These are phyloP conservation scores for Coniochaeta sp. DNA, from an alignment of 2,329 filamentous ascomycete genomes.

Conservation along the genomic window DNA sequence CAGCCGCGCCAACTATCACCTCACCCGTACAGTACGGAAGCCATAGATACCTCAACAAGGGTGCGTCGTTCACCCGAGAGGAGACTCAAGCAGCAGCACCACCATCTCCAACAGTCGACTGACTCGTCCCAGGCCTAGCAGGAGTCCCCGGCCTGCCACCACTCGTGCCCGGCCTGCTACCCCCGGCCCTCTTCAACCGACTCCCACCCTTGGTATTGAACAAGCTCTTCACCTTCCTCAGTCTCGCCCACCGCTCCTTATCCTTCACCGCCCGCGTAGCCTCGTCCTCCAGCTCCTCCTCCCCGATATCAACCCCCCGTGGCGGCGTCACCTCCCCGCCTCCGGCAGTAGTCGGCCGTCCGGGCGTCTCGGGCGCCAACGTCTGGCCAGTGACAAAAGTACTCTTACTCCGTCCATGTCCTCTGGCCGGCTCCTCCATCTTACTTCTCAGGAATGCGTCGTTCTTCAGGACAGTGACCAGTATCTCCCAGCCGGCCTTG, in stretches of 20 bases:
- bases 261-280: constrained; percentile 49
- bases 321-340: constrained; percentile 9
- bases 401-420: constrained; percentile 21
- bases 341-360: constrained; percentile 11
- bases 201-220: constrained; percentile 58
- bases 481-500: constrained; percentile 46
- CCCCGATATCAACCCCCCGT: constrained; percentile 25
- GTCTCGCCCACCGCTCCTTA: constrained; percentile 64
- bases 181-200: constrained; percentile 30
- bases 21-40: neutral
- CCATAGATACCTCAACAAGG: neutral
- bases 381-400: constrained; percentile 10
- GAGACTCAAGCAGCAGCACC: neutral
- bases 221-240: constrained; percentile 63
- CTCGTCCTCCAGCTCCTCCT: constrained; percentile 42
- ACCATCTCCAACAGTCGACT: constrained; percentile 4
- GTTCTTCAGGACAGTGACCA: constrained; percentile 49
- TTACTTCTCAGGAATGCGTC: constrained; percentile 43
- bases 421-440: constrained; percentile 10
- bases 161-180: constrained; percentile 12
- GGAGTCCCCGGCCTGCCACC: neutral
- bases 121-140: constrained; percentile 3
- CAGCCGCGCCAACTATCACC: neutral
- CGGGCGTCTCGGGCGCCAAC: constrained; percentile 8
- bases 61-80: neutral